These are phyloP conservation scores for Stagonosporopsis tanaceti DNA, from an alignment of 2,329 filamentous ascomycete genomes.

Conservation along the genomic window DNA sequence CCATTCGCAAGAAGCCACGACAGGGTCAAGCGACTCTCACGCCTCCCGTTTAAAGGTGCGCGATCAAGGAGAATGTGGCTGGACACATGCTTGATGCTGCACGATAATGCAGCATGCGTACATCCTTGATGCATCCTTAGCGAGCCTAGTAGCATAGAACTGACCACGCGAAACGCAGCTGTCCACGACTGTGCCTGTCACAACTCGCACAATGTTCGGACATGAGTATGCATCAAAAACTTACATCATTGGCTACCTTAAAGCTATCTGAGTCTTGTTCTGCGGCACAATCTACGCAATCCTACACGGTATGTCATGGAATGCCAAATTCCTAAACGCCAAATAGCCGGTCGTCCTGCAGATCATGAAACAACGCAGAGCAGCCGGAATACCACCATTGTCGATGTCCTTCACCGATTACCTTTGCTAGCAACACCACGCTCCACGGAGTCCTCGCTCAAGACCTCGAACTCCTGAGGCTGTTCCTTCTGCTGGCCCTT, in stretches of 20 bases:
- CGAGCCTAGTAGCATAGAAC: background rate
- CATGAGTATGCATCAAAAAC: background rate
- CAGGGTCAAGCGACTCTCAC: slow-evolving; percentile 6
- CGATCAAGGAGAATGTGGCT: slow-evolving; percentile 5
- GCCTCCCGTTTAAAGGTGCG: background rate
- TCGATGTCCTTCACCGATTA: background rate
- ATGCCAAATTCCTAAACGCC: background rate
- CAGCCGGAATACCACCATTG: background rate
- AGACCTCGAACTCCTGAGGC: slow-evolving; percentile 2
- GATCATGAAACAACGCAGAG: background rate
- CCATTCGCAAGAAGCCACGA: slow-evolving; percentile 3
- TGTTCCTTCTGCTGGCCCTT: slow-evolving; percentile 6
- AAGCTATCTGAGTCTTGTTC: background rate
- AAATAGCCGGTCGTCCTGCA: background rate
- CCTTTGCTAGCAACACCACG: background rate
- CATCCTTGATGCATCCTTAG: background rate
- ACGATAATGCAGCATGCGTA: background rate
- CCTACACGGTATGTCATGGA: background rate
- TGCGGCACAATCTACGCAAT: background rate
- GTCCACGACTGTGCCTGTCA: background rate
- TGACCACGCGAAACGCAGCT: background rate
- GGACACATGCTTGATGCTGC: background rate
- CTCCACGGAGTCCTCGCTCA: slow-evolving; percentile 3
- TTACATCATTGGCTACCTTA: background rate
- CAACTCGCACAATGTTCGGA: background rate